phyloP scores from a whole-genome alignment of 192 early-diverging fungal species.

The Linnemannia elongata region DNA sequence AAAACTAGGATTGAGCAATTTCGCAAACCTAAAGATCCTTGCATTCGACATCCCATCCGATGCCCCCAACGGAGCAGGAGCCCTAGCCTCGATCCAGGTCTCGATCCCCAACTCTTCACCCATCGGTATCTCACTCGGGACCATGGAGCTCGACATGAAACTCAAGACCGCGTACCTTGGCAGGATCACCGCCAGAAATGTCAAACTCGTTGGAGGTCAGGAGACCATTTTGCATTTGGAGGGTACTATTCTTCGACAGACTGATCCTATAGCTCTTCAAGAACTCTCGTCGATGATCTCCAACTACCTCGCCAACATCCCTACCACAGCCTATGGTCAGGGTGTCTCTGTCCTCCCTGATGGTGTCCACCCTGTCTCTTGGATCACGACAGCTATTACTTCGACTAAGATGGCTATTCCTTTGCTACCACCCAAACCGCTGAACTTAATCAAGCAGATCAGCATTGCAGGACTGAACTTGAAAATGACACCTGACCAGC shows the following conservation, averaged over 20 bases:
- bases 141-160: conserved; percentile 33
- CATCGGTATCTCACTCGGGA: conserved; percentile 65
- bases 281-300: conserved; percentile 42
- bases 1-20: conserved; percentile 38
- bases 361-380: conserved; percentile 27
- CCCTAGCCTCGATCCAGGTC: conserved; percentile 37
- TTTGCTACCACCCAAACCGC: conserved; percentile 25
- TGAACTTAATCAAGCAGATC: conserved; percentile 40
- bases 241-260: conserved; percentile 29
- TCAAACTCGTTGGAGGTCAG: conserved; percentile 11
- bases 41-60: conserved; percentile 48
- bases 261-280: conserved; percentile 15
- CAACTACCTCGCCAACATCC: conserved; percentile 38
- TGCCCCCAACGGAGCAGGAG: conserved; percentile 35
- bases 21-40: conserved; percentile 41
- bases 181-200: conserved; percentile 31
- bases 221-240: conserved; percentile 25
- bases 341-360: conserved; percentile 45
- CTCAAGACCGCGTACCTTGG: conserved; percentile 44
- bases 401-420: conserved; percentile 42
- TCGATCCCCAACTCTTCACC: conserved; percentile 62
- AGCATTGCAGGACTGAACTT: conserved; percentile 24
- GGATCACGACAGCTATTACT: conserved; percentile 41
- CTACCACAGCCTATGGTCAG: conserved; percentile 33
- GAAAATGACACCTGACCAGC: conserved; percentile 28